These are phyloP conservation scores for Globisporangium middletonii DNA, from an alignment of 352 stramenopile genomes.

Conservation along the genomic window DNA sequence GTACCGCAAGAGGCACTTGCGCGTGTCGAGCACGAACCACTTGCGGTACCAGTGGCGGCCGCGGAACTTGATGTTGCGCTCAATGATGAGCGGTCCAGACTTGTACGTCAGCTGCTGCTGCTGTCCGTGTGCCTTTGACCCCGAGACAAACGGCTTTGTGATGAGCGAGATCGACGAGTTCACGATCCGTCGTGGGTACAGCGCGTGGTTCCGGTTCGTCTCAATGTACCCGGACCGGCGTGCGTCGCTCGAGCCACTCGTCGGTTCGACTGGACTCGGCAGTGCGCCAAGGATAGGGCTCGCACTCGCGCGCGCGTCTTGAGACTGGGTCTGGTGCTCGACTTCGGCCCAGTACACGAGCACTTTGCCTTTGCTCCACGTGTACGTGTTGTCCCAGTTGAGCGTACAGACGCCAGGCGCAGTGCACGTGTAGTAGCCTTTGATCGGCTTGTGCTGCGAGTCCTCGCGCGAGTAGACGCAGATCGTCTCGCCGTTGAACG, in stretches of 20 bases:
- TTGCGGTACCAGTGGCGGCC: constrained; percentile 75
- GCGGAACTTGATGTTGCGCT: constrained; percentile 66
- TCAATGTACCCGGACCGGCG: constrained; percentile 65
- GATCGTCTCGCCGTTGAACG: constrained; percentile 54
- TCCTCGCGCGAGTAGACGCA: constrained; percentile 65
- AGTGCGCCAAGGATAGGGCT: not conserved
- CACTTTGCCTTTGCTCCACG: constrained; percentile 71
- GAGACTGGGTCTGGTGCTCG: constrained; percentile 33
- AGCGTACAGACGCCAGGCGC: constrained; percentile 50
- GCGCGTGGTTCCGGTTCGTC: constrained; percentile 42
- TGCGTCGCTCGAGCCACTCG: constrained; percentile 11
- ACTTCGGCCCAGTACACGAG: constrained; percentile 76
- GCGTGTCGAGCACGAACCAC: constrained; percentile 67
- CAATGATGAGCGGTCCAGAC: constrained; percentile 52
- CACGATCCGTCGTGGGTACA: constrained; percentile 61
- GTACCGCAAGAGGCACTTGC: constrained; percentile 59
- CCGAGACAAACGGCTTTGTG: constrained; percentile 54
- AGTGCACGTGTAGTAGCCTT: constrained; percentile 50
- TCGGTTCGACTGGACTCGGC: not conserved
- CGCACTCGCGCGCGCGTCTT: not conserved
- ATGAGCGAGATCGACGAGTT: constrained; percentile 73
- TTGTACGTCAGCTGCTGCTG: constrained; percentile 32
- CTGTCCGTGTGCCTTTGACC: constrained; percentile 12
- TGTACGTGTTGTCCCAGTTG: constrained; percentile 83
- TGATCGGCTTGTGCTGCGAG: constrained; percentile 50